Conservation (phyloP, 2,329 filamentous ascomycete species). For the Leptoxyphium fumago region DNA sequence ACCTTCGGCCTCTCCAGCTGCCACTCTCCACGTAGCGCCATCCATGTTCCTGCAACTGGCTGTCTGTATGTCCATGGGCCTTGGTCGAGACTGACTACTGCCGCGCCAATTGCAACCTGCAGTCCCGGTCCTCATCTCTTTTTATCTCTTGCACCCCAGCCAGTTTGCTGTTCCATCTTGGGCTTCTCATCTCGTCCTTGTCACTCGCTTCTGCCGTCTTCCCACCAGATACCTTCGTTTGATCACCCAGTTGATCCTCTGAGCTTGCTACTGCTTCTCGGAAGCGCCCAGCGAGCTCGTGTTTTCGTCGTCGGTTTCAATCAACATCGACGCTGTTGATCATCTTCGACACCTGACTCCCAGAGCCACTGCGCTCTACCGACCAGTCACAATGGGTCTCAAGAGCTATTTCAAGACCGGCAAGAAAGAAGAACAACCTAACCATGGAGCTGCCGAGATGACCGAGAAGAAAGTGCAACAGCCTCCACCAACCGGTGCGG, state of each 20-base stretch:
- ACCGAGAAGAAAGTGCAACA: constrained; percentile 26
- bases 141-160: too few species aligned
- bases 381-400: constrained; percentile 40
- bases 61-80: neutral
- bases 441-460: constrained; percentile 8
- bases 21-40: neutral
- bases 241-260: too few species aligned
- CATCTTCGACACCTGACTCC: neutral
- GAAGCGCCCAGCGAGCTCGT: too few species aligned
- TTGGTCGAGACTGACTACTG: neutral
- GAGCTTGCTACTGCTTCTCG: too few species aligned
- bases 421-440: constrained; percentile 18
- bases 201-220: too few species aligned
- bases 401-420: constrained; percentile 48
- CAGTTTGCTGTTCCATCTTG: too few species aligned
- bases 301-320: too few species aligned
- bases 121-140: too few species aligned
- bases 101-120: too few species aligned
- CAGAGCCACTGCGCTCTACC: neutral
- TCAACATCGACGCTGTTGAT: too few species aligned
- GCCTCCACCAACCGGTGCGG: constrained; percentile 21
- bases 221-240: too few species aligned
- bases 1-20: neutral
- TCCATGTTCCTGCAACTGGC: neutral
- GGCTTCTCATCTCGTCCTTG: too few species aligned